Evolutionary conservation across 78 protist species (phyloP).

Genomic region (Emiliania huxleyi): DNA sequence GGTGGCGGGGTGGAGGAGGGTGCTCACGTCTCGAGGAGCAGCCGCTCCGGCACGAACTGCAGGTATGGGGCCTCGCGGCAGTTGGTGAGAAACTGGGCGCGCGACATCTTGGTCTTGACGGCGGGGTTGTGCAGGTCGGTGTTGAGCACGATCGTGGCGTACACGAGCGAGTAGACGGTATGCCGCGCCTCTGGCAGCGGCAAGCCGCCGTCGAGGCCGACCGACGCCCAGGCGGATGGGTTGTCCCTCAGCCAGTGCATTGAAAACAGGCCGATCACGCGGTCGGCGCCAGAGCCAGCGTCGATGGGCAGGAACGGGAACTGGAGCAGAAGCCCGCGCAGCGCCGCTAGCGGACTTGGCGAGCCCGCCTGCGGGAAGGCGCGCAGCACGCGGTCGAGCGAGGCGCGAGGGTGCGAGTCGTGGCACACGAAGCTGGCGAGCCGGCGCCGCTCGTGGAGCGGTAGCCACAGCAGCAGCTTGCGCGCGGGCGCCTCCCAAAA

Average conservation of each 20-base stretch:
- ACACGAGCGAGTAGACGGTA: slow-evolving; percentile 61
- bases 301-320: slow-evolving; percentile 17
- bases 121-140: slow-evolving; percentile 79
- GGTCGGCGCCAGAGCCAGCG: slow-evolving; percentile 18
- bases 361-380: background rate
- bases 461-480: background rate
- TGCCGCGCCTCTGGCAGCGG: background rate
- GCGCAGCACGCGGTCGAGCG: background rate
- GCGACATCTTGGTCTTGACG: slow-evolving; percentile 71
- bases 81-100: background rate
- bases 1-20: no score
- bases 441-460: background rate
- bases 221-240: background rate
- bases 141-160: slow-evolving; percentile 77
- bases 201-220: background rate
- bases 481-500: background rate
- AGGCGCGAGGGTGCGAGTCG: background rate
- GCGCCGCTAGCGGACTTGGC: background rate
- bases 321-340: background rate
- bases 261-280: background rate
- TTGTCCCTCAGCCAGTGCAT: background rate
- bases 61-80: no score
- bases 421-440: background rate
- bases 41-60: no score
- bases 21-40: no score